Evolutionary conservation across 2,329 filamentous ascomycete species (phyloP).

Genomic region (Botryotinia globosa): DNA sequence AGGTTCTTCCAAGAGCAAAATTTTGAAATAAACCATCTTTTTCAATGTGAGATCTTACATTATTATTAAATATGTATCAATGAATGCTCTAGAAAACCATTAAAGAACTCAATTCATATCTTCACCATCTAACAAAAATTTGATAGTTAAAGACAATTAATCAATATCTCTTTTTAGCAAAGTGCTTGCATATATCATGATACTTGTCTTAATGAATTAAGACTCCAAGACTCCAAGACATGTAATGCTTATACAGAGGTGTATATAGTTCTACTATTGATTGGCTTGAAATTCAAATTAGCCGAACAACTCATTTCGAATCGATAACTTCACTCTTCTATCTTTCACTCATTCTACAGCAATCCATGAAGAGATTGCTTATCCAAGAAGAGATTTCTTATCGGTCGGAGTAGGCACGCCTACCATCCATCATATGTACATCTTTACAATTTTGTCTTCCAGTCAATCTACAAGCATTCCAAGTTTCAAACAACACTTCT

Average conservation of each 20-base stretch:
- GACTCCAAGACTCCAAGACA: too few relatives aligned
- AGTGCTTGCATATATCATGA: too few relatives aligned
- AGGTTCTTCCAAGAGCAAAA: too few relatives aligned
- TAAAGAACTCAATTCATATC: too few relatives aligned
- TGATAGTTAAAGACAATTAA: too few relatives aligned
- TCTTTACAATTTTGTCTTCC: neutral
- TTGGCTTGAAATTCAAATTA: neutral
- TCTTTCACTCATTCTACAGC: neutral
- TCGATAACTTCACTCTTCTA: neutral
- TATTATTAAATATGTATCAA: too few relatives aligned
- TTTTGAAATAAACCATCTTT: too few relatives aligned
- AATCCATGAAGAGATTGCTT: neutral
- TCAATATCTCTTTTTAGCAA: too few relatives aligned
- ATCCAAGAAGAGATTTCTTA: neutral
- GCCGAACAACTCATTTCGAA: neutral
- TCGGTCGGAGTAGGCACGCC: neutral
- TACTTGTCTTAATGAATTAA: too few relatives aligned
- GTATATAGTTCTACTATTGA: neutral
- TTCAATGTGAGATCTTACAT: too few relatives aligned
- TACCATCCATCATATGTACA: neutral
- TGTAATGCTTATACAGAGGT: neutral
- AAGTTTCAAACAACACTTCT: neutral
- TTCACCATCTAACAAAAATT: too few relatives aligned
- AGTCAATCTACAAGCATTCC: neutral
- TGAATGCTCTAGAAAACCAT: too few relatives aligned